A percentile compares a stretch with the other conserved stretches of the same genome.
These are phyloP conservation scores for Oemleria cerasiformis DNA, from an alignment of 306 rosid genomes.

Conservation along the genomic window DNA sequence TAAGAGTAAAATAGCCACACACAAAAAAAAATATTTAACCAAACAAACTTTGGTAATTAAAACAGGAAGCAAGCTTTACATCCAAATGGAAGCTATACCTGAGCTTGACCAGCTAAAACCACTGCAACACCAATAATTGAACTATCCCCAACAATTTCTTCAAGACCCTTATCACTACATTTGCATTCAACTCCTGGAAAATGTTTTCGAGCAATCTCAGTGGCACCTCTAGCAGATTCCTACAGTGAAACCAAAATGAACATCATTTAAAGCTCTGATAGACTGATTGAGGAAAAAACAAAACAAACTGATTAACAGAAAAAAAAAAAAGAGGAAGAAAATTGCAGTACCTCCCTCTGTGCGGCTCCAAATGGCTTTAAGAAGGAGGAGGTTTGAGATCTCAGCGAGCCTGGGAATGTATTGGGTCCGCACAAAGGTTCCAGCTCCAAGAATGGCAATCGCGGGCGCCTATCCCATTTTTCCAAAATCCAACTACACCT, in stretches of 20 bases:
- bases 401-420: slow-evolving; percentile 84
- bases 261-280: not conserved
- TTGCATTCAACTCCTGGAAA: slow-evolving; percentile 58
- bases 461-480: slow-evolving; percentile 47
- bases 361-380: slow-evolving; percentile 94
- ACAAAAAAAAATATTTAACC: not conserved
- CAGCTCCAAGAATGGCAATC: slow-evolving; percentile 91
- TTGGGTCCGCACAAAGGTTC: slow-evolving; percentile 70
- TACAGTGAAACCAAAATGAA: slow-evolving; percentile 11
- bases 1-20: not conserved
- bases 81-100: slow-evolving; percentile 36
- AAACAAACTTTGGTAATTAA: not conserved
- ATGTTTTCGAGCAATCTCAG: slow-evolving; percentile 54
- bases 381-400: slow-evolving; percentile 59
- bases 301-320: too few species aligned
- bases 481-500: not conserved
- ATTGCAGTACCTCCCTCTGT: slow-evolving; percentile 52
- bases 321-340: not conserved
- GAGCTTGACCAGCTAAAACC: slow-evolving; percentile 87
- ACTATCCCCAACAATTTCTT: slow-evolving; percentile 56
- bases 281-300: not conserved
- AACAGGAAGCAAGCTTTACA: not conserved
- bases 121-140: slow-evolving; percentile 80
- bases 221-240: slow-evolving; percentile 72
- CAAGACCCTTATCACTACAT: slow-evolving; percentile 74